A percentile compares a stretch with the other conserved stretches of the same genome.
phyloP scores from a whole-genome alignment of 2,329 filamentous ascomycete species.

The Neoascochyta sp. region DNA sequence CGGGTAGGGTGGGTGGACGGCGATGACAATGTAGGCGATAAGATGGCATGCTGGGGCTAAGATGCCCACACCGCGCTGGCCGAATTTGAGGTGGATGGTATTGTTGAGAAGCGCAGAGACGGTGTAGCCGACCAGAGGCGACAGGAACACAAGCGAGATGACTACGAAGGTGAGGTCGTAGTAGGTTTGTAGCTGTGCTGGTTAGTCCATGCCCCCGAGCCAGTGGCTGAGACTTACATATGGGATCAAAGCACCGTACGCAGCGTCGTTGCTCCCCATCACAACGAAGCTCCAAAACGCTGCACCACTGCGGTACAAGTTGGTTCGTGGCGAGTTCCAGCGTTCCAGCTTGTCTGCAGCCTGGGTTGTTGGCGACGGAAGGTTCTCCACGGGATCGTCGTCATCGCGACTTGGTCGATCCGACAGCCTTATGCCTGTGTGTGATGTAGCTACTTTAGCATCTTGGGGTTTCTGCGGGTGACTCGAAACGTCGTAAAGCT shows the following conservation, averaged over 20 bases:
- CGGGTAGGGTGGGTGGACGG: conserved; percentile 66
- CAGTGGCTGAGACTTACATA: conserved; percentile 35
- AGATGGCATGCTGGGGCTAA: conserved; percentile 62
- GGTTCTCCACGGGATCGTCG: conserved; percentile 35
- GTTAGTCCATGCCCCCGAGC: neutral
- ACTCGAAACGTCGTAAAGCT: conserved; percentile 29
- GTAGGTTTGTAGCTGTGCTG: conserved; percentile 57
- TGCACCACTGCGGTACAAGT: conserved; percentile 56
- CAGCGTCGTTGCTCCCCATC: conserved; percentile 67
- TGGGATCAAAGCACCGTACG: conserved; percentile 54
- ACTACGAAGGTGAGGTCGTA: conserved; percentile 60
- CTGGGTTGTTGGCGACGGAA: conserved; percentile 47
- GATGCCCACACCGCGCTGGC: conserved; percentile 68
- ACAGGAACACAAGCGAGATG: conserved; percentile 64
- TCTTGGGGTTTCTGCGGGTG: conserved; percentile 18
- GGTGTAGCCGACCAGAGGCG: conserved; percentile 64
- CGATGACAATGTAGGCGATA: conserved; percentile 61
- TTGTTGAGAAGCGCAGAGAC: conserved; percentile 63
- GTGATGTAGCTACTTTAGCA: conserved; percentile 14
- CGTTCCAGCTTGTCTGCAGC: conserved; percentile 46
- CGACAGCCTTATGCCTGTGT: conserved; percentile 13
- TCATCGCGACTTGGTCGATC: conserved; percentile 12
- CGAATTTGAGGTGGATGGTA: conserved; percentile 59
- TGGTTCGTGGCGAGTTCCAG: conserved; percentile 63
- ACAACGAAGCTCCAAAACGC: conserved; percentile 61